Evolutionary conservation across 2,329 filamentous ascomycete species (phyloP), one percentile per base, ranked within the genome.

Genomic region (Amesomyces nigricolor): DNA sequence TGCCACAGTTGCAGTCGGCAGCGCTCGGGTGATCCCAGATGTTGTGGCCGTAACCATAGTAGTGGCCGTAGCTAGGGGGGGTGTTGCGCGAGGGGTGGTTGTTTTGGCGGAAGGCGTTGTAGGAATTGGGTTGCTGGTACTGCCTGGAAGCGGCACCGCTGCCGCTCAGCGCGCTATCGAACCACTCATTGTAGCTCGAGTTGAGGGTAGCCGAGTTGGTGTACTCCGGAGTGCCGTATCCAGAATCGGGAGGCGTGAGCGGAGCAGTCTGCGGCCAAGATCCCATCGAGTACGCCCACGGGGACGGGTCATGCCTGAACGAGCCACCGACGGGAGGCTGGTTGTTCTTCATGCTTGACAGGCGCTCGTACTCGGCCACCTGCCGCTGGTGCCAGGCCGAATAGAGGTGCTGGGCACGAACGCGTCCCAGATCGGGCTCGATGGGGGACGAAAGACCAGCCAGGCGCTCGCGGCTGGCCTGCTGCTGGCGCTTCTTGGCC

Each of bases 151-250:
- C 58, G 35, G 66, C 68, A 19, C 63, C 66, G 19, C 64, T 66
- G 16, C 65, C 67, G 6, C 64, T 61, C 3, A 71, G 61, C 2
- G 70, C 71, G 7, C 72, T 66, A 60, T 72, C 70, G 57, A 83
- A 81, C 78, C 78, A 83, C 43, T 83, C 80, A 26, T 79, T 77
- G 67, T 83, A 83, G 37, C 74, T 77, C 19, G 75, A 71, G 53
- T 81, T 82, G 60, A 79, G 77, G 0, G 79, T 73, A 4, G 80
- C 77, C 42, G 80, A 82, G 66, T 78, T 75, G 47, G 74, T 70
- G 59, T 82, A 81, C 62, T 83, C 80, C 4, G 81, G 81, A 0
- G 80, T 84, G 43, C 80, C 79, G 54, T 83, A 83, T 5, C 81
- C 81, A 17, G 81, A 83, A 59, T 83, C 81, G 1, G 81, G 81